These are phyloP conservation scores for Diplocarpon rosae DNA, from an alignment of 2,329 filamentous ascomycete species.

Conservation along the genomic window DNA sequence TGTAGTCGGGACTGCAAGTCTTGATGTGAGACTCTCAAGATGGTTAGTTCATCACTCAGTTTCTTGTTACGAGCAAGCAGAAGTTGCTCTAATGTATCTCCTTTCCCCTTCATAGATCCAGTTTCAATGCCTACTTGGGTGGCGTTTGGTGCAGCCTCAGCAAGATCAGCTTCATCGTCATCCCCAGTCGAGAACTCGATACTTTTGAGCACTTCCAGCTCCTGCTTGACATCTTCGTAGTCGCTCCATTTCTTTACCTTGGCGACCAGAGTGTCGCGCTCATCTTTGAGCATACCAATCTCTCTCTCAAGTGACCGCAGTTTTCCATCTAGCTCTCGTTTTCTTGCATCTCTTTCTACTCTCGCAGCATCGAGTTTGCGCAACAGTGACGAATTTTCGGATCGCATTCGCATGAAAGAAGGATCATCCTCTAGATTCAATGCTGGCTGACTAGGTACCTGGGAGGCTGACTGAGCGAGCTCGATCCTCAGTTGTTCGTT, in stretches of 20 bases:
- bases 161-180: slow-evolving; percentile 51
- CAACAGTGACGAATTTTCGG: slow-evolving; percentile 85
- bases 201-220: slow-evolving; percentile 92
- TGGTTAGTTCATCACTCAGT: slow-evolving; percentile 82
- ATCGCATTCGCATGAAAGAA: slow-evolving; percentile 73
- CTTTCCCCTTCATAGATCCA: slow-evolving; percentile 47
- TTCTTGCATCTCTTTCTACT: slow-evolving; percentile 73
- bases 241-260: slow-evolving; percentile 86
- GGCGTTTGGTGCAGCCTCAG: slow-evolving; percentile 27
- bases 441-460: slow-evolving; percentile 48
- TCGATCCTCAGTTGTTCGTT: slow-evolving; percentile 91
- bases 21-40: slow-evolving; percentile 86
- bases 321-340: slow-evolving; percentile 63
- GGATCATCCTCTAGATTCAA: slow-evolving; percentile 77
- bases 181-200: slow-evolving; percentile 93
- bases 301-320: slow-evolving; percentile 73
- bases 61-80: slow-evolving; percentile 93
- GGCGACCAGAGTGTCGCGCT: slow-evolving; percentile 66
- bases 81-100: slow-evolving; percentile 82
- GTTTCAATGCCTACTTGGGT: slow-evolving; percentile 30
- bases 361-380: slow-evolving; percentile 76
- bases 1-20: slow-evolving; percentile 76
- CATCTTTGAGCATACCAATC: slow-evolving; percentile 60
- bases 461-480: slow-evolving; percentile 77
- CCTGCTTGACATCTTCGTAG: slow-evolving; percentile 93